These are phyloP conservation scores for Fusarium brevicatenulatum DNA, from an alignment of 2,329 filamentous ascomycete species.

Conservation along the genomic window DNA sequence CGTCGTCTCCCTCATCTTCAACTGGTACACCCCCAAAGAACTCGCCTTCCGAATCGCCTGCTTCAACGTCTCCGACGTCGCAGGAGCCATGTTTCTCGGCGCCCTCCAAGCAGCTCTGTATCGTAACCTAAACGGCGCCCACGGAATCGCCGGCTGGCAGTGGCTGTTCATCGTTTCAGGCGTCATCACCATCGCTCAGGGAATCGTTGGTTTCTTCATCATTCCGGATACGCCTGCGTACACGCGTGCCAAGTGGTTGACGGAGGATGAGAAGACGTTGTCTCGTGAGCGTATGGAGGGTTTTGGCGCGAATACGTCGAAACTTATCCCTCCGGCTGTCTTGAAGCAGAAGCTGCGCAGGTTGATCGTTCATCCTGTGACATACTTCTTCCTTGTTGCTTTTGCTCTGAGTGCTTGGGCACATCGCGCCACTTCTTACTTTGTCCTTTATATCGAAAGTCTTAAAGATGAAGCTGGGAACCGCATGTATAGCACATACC, in stretches of 20 bases:
- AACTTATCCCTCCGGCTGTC: conserved; percentile 39
- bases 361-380: conserved; percentile 45
- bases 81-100: conserved; percentile 57
- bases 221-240: conserved; percentile 49
- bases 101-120: conserved; percentile 57
- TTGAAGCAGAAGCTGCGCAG: conserved; percentile 43
- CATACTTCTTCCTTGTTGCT: conserved; percentile 46
- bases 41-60: conserved; percentile 55
- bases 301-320: conserved; percentile 46
- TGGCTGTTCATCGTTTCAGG: conserved; percentile 60
- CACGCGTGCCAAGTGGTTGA: conserved; percentile 46
- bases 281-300: conserved; percentile 43
- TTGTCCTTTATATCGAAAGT: conserved; percentile 48
- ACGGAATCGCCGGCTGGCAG: conserved; percentile 55
- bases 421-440: conserved; percentile 48
- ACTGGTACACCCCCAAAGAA: conserved; percentile 57
- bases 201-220: conserved; percentile 52
- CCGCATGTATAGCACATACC: conserved; percentile 45
- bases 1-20: conserved; percentile 53
- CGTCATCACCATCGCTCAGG: conserved; percentile 54
- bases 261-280: conserved; percentile 42
- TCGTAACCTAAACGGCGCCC: conserved; percentile 53
- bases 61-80: conserved; percentile 56
- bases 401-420: conserved; percentile 47
- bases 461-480: conserved; percentile 42